These are phyloP conservation scores for Colletotrichum sp. DNA, from an alignment of 2,329 filamentous ascomycete genomes.

Conservation along the genomic window DNA sequence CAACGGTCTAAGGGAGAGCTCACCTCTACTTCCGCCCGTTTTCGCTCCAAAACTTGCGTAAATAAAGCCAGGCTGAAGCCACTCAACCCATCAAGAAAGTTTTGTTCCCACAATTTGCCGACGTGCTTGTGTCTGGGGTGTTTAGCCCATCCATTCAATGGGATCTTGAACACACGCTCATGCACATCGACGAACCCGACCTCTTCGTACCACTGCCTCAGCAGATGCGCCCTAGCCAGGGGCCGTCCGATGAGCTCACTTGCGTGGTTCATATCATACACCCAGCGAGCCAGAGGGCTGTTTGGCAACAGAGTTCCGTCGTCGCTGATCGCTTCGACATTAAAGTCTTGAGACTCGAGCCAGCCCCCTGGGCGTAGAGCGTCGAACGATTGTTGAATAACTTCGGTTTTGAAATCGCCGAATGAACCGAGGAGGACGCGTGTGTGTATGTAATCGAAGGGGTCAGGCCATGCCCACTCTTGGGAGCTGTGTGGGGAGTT, in stretches of 20 bases:
- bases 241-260: constrained; percentile 41
- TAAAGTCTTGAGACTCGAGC: constrained; percentile 58
- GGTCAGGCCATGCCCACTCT: constrained; percentile 57
- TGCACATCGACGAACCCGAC: constrained; percentile 62
- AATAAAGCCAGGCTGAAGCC: constrained; percentile 48
- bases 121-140: constrained; percentile 47
- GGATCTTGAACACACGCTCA: constrained; percentile 58
- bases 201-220: constrained; percentile 44
- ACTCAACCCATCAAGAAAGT: constrained; percentile 47
- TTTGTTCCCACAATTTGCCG: constrained; percentile 50
- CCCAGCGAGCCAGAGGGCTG: constrained; percentile 44
- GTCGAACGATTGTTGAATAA: constrained; percentile 58
- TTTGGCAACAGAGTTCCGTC: constrained; percentile 47
- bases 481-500: constrained; percentile 40
- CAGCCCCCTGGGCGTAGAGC: constrained; percentile 57
- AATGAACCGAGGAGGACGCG: constrained; percentile 56
- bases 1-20: not conserved
- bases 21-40: constrained; percentile 55
- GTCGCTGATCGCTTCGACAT: constrained; percentile 44
- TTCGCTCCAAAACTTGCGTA: constrained; percentile 44
- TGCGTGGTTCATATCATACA: constrained; percentile 44
- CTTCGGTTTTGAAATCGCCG: constrained; percentile 50
- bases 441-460: constrained; percentile 61
- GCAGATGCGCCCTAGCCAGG: constrained; percentile 35
- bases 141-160: constrained; percentile 59